Evolutionary conservation across 2,329 filamentous ascomycete species (phyloP).

Genomic region (Periconia digitata): DNA sequence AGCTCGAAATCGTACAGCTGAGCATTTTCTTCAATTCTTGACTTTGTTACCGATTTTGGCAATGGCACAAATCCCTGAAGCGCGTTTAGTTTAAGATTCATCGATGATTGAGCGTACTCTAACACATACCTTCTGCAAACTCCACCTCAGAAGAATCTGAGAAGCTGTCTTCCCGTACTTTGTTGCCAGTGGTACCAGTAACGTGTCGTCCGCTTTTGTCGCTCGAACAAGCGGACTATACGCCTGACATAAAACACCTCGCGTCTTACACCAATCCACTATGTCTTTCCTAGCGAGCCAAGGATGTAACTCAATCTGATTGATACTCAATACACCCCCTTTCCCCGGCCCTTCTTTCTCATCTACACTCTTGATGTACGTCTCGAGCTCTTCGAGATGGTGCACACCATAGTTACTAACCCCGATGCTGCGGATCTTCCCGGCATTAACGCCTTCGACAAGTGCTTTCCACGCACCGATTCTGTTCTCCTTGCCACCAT

Average conservation of each 20-base stretch:
- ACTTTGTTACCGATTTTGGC: conserved; percentile 63
- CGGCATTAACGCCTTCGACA: conserved; percentile 54
- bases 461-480: conserved; percentile 58
- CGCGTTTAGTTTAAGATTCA: not conserved
- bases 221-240: conserved; percentile 50
- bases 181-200: conserved; percentile 53
- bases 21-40: conserved; percentile 62
- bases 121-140: conserved; percentile 43
- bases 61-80: conserved; percentile 61
- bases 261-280: conserved; percentile 70
- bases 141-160: conserved; percentile 64
- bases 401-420: conserved; percentile 59
- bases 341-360: conserved; percentile 64
- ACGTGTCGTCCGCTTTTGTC: conserved; percentile 54
- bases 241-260: conserved; percentile 51
- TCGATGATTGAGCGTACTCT: not conserved
- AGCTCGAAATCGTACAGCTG: conserved; percentile 63
- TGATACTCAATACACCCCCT: conserved; percentile 74
- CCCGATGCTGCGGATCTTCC: conserved; percentile 56
- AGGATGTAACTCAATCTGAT: conserved; percentile 82
- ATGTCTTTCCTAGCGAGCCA: conserved; percentile 84
- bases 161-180: conserved; percentile 61
- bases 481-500: conserved; percentile 53
- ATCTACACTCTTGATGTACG: conserved; percentile 62
- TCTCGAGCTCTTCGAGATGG: conserved; percentile 57